Evolutionary conservation across 495 filamentous ascomycete genomes (phyloP), one percentile per base, ranked within the genome.

Genomic region (Xylaria curta): DNA sequence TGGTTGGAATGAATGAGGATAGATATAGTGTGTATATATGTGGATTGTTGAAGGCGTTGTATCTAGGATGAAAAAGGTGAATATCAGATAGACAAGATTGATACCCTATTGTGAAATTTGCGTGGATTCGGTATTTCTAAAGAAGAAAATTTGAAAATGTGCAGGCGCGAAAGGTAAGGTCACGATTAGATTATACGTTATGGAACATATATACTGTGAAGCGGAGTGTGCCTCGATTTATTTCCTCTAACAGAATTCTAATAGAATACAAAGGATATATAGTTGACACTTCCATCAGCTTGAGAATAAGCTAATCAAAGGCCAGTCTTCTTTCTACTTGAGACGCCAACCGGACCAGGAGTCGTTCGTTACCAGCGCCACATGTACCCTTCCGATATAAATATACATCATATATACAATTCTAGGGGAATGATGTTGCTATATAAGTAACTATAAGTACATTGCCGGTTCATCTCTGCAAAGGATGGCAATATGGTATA

Each of bases 61-160:
- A 42, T 49, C 42, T 47, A 26, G 7, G 64, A 38, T 21, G 49
- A 42, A 17, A 56, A 31, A 26, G 3, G 15, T 26, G 28, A 65
- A n/a, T 51, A 19, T 46, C 49, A 47, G 33, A 47, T n/a, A 58
- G 40, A 56, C 3, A 36, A 60, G 38, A 68, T 59, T 60, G 51
- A 68, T 68, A 60, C 66, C 66, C 66, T 4, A 17, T 28, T 13
- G 21, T 15, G 10, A 46, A n/a, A 9, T 2, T 28, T 19, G 4
- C 19, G 8, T 63, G 5, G 38, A 46, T n/a, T 44, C 21, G 2
- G 42, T 60, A 15, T 33, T 47, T 33, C 8, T 26, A 1, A 33
- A 28, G 7, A 2, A 12, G 9, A 26, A 47, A 47, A 10, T 15
- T n/a, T 13, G 15, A 13, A 24, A 1, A 46, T 21, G 61, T 28